Base-by-base conservation (phyloP, 352 stramenopile species). In the Phytophthora sojae region DNA sequence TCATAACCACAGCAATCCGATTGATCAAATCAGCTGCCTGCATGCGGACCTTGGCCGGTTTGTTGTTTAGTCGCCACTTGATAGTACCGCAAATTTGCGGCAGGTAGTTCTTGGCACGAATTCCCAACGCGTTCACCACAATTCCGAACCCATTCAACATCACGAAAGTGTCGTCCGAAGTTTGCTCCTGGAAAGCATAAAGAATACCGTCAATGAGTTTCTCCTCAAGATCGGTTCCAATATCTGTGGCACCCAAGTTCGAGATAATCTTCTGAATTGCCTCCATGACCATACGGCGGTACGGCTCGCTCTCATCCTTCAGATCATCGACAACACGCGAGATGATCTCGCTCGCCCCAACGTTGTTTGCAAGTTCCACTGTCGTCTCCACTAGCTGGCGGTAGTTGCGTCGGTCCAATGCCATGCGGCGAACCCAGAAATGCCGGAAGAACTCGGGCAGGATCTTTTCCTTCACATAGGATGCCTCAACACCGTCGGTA, bases 1-100 rank as follows among this genome's bases (percentile, higher is more conserved):
- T 99, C 97, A 99, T 99, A 21, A 99, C 97, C 26, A 99, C 93
- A 8, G 98, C 97, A 76, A 99, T 99, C 23, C 96, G 92, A 53
- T 96, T 97, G 74, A 99, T 99, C 32, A 99, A 77, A 78, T 99
- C 98, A 6, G 98, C 98, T 7, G 98, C 98, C 79, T 99, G 98
- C 97, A 99, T 99, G 54, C 98, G 93, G 23, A 99, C 97, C 72
- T 98, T 99, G 1, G 98, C 96, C 51, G 95, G 93, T 71, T 99
- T 99, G 85, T 99, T 99, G 79, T 99, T 99, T 21, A 99, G 71
- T 5, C 98, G 92, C 97, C 97, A 99, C 84, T 99, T 99, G 81
- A 99, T 99, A 0, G 96, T 99, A 60, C 96, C 97, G 61, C 94
- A 98, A 75, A 99, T 99, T 81, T 99, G 97, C 29, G 98, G 97